Evolutionary conservation across 2,329 filamentous ascomycete genomes (phyloP), one percentile per base, ranked within the genome.

Genomic region (Aspergillus quadricinctus): DNA sequence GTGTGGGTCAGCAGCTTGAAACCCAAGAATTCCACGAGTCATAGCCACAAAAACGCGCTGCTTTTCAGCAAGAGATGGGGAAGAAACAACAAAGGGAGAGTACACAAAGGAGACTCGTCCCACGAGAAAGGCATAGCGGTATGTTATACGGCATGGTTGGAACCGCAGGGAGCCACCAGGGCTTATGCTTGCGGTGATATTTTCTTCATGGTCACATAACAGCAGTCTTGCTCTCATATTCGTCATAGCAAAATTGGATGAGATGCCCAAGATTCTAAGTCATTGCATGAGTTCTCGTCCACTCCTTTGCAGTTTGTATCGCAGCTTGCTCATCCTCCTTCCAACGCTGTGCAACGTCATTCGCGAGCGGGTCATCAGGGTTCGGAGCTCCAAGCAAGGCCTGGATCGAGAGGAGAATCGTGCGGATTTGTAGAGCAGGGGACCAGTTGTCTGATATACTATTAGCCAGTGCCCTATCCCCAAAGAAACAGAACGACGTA

Each of bases 321-420:
- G 94, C 94, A 49, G 90, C 90, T 62, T 87, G 86, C 76, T 97
- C 90, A 69, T 99, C 88, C 69, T 97, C 92, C 80, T 97, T 97
- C 94, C 94, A 99, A 71, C 88, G 88, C 80, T 97, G 95, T 37
- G 94, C 94, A 45, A 99, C 94, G 64, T 99, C 93, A 71, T 96
- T 95, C 50, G 94, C 95, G 45, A 99, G 85, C n/a, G 94, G 95
- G 71, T 99, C 94, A 69, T 99, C 94, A 29, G 95, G 94, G 76
- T 99, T 99, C 14, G 94, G 94, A 5, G 94, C 93, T 48, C 94
- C 94, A 14, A 99, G 86, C 25, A 99, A 83, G 51, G 94, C 94
- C 76, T 99, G 95, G 72, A 99, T 99, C 9, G 93, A 97, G 54
- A 99, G 86, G n/a, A 99, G 85, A 64, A 99, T 99, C 6, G 94